Percentiles rank a stretch among this genome's conserved stretches.
These are phyloP conservation scores for Scenedesmus sp. DNA, from an alignment of 163 green algal species.

Conservation along the genomic window DNA sequence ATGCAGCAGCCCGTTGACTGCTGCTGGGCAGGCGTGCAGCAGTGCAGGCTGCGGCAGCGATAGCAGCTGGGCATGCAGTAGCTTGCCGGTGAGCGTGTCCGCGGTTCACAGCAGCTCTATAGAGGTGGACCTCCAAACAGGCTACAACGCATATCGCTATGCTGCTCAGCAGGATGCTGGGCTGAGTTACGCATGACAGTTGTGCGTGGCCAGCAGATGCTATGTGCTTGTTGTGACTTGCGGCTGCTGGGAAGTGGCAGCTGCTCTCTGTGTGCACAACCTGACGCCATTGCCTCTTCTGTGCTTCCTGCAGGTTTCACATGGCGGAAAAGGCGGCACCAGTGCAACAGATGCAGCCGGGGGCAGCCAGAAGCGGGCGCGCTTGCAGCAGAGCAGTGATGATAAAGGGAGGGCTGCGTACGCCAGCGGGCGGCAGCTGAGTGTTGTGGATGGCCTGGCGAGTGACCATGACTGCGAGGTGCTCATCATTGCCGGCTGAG, in stretches of 20 bases:
- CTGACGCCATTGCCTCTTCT: background rate
- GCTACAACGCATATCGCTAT: too few species aligned
- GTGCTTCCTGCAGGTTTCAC: background rate
- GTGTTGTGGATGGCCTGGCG: background rate
- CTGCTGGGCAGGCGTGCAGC: background rate
- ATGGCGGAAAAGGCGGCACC: background rate
- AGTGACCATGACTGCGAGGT: background rate
- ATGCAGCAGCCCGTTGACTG: background rate
- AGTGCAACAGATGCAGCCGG: background rate
- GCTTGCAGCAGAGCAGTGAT: background rate
- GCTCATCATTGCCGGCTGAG: background rate
- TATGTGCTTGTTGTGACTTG: background rate
- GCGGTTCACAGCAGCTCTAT: too few species aligned
- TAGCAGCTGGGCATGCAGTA: background rate
- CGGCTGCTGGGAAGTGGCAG: background rate
- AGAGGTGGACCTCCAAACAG: too few species aligned
- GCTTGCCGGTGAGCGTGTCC: background rate
- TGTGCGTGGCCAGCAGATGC: background rate
- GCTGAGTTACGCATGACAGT: background rate
- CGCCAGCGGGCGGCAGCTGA: background rate
- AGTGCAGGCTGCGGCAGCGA: background rate
- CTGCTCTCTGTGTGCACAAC: background rate
- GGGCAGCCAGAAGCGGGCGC: background rate
- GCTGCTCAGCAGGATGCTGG: background rate
- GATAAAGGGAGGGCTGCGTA: background rate